A percentile compares a stretch with the other conserved stretches of the same genome.
phyloP scores from a whole-genome alignment of 192 early-diverging fungal species.

The Physocladia obscura region DNA sequence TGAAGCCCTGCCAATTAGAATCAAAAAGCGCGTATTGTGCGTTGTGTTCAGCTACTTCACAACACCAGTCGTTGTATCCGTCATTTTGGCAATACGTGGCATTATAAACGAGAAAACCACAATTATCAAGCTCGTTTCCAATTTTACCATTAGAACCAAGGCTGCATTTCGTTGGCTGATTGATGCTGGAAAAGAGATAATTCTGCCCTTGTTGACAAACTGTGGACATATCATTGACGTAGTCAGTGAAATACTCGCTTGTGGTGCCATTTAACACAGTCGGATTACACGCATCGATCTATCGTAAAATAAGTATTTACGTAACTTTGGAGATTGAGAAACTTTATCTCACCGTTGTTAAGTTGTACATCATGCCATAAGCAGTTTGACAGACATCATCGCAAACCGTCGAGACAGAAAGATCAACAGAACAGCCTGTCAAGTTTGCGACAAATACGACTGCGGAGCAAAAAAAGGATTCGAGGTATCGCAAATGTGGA shows the following conservation, averaged over 20 bases:
- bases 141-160: no score
- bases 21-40: neutral
- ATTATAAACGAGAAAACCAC: neutral
- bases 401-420: neutral
- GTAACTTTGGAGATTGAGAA: no score
- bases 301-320: neutral
- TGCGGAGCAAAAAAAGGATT: neutral
- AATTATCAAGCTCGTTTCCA: neutral
- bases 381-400: neutral
- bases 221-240: neutral
- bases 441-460: neutral
- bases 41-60: neutral
- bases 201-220: neutral
- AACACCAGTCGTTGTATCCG: neutral
- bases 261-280: neutral
- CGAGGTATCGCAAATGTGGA: neutral
- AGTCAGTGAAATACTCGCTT: neutral
- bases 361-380: neutral
- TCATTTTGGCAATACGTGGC: neutral
- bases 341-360: neutral
- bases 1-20: neutral
- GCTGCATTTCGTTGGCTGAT: neutral
- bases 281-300: neutral
- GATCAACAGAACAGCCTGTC: neutral
- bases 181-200: neutral